Evolutionary conservation across 306 rosid genomes (phyloP).

Genomic region (Herpetospermum pedunculosum): DNA sequence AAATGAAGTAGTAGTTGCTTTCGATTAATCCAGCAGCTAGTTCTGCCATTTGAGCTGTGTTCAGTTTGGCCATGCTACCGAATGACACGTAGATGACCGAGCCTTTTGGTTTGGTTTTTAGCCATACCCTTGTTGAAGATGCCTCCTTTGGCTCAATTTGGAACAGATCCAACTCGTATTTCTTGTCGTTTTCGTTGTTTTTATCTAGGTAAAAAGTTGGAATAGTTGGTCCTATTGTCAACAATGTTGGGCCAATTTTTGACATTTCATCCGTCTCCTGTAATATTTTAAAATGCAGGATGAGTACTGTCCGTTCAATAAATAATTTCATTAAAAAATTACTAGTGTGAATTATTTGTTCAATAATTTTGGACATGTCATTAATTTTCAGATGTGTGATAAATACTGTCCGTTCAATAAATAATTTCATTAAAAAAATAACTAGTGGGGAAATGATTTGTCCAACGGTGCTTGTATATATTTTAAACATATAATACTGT

Average conservation of each 20-base stretch:
- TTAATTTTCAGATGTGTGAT: no score
- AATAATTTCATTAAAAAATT: background rate
- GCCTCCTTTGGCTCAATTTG: slow-evolving; percentile 11
- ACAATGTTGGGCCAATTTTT: slow-evolving; percentile 22
- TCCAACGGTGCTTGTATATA: no score
- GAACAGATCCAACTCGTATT: slow-evolving; percentile 32
- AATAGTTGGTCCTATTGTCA: slow-evolving; percentile 59
- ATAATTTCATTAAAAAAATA: no score
- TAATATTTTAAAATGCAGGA: background rate
- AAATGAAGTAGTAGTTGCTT: slow-evolving; percentile 32
- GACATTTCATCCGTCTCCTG: slow-evolving; percentile 52
- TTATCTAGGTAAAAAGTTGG: slow-evolving; percentile 43
- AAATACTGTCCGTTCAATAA: no score
- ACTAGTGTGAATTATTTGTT: background rate
- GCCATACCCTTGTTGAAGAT: slow-evolving; percentile 23
- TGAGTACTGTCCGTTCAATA: background rate
- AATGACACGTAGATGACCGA: slow-evolving; percentile 47
- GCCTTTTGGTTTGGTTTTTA: slow-evolving; percentile 23
- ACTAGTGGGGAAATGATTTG: no score
- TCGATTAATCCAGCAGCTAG: slow-evolving; percentile 24
- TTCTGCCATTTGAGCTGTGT: slow-evolving; percentile 38
- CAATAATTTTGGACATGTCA: no score
- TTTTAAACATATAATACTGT: no score
- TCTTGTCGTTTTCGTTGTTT: slow-evolving; percentile 24
- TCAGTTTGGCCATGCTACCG: slow-evolving; percentile 38